A percentile compares a stretch with the other conserved stretches of the same genome.
Evolutionary conservation across 1,284 basidiomycete species (phyloP).

Genomic region (Caloboletus firmus): DNA sequence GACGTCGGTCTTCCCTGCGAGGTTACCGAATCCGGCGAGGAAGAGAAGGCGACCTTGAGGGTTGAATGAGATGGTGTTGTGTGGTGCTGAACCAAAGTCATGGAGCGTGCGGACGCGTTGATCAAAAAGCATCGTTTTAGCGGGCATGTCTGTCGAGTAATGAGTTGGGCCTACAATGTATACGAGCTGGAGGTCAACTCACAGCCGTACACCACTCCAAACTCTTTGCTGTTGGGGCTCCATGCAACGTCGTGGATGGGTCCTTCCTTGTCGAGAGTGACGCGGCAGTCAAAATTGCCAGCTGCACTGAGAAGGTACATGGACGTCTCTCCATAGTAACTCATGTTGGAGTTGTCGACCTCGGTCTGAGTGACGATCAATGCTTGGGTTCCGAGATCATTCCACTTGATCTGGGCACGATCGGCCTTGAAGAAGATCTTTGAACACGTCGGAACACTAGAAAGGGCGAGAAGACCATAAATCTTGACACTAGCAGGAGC

Average conservation of each 20-base stretch:
- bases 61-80: slow-evolving; percentile 89
- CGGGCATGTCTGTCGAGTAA: slow-evolving; percentile 78
- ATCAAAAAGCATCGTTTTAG: slow-evolving; percentile 90
- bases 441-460: slow-evolving; percentile 60
- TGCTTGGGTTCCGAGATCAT: slow-evolving; percentile 84
- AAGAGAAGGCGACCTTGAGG: slow-evolving; percentile 87
- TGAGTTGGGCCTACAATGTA: background rate
- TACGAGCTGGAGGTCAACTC: slow-evolving; percentile 37
- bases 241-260: slow-evolving; percentile 96
- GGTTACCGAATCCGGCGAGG: slow-evolving; percentile 94
- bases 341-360: slow-evolving; percentile 96
- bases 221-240: slow-evolving; percentile 98
- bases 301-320: slow-evolving; percentile 92
- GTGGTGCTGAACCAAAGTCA: slow-evolving; percentile 87
- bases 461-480: slow-evolving; percentile 71
- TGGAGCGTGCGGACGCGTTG: slow-evolving; percentile 85
- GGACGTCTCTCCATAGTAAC: slow-evolving; percentile 97
- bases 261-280: slow-evolving; percentile 94
- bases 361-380: slow-evolving; percentile 93
- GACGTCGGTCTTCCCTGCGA: slow-evolving; percentile 91
- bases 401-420: slow-evolving; percentile 95
- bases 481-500: slow-evolving; percentile 90
- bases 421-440: slow-evolving; percentile 98
- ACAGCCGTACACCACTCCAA: slow-evolving; percentile 96
- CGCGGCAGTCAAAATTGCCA: slow-evolving; percentile 93